phyloP scores from a whole-genome alignment of 2,329 filamentous ascomycete genomes.

The Polytolypa hystricis region DNA sequence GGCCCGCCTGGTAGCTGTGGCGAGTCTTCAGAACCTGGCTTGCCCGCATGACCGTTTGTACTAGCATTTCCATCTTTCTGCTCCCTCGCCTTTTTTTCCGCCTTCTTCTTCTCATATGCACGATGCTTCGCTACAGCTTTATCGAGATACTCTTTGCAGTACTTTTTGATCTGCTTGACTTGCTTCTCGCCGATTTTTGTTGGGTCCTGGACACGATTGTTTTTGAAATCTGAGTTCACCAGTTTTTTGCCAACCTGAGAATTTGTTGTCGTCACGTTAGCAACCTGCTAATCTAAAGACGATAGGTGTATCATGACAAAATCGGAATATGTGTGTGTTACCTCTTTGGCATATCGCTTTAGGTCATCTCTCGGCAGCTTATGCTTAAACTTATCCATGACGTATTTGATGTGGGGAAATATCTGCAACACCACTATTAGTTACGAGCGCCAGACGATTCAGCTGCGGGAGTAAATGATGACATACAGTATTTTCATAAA shows the following conservation, averaged over 20 bases:
- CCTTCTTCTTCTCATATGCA: constrained; percentile 55
- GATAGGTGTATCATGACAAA: not conserved
- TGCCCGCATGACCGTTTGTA: too few species aligned
- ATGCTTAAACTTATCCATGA: constrained; percentile 76
- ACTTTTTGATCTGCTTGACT: constrained; percentile 69
- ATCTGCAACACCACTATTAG: constrained; percentile 44
- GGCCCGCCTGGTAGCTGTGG: constrained; percentile 15
- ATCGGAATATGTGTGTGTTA: constrained; percentile 23
- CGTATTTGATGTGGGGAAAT: constrained; percentile 71
- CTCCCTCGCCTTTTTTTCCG: constrained; percentile 30
- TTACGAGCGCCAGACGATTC: too few species aligned
- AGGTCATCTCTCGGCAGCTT: constrained; percentile 73
- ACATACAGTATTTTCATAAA: constrained; percentile 86
- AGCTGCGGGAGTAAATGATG: too few species aligned
- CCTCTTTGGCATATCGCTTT: constrained; percentile 54
- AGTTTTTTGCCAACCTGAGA: constrained; percentile 68
- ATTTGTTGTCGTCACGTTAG: constrained; percentile 33
- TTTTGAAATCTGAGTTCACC: constrained; percentile 84
- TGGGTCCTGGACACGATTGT: constrained; percentile 73
- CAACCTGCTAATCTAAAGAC: constrained; percentile 52
- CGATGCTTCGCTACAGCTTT: constrained; percentile 70
- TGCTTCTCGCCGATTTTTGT: constrained; percentile 67
- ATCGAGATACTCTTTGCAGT: constrained; percentile 76
- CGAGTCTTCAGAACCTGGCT: constrained; percentile 11
- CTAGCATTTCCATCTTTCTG: constrained; percentile 1